Evolutionary conservation across 805 yeast genomes (phyloP).

Genomic region (Cyberlindnera xylosilytica): DNA sequence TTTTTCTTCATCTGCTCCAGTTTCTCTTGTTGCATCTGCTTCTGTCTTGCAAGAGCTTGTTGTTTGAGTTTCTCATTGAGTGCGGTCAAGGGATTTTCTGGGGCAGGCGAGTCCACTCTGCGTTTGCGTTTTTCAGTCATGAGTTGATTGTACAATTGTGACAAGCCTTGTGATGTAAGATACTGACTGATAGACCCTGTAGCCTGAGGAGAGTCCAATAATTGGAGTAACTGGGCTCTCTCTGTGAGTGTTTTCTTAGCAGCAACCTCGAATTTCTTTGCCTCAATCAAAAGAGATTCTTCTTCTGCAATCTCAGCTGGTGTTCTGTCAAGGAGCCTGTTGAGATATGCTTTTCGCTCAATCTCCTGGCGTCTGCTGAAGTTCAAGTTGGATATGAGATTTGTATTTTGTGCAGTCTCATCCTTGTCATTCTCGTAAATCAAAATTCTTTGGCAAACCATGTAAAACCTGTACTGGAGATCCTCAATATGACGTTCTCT

Average conservation of each 20-base stretch:
- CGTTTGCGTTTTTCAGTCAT: slow-evolving; percentile 64
- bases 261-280: slow-evolving; percentile 85
- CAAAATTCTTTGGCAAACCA: slow-evolving; percentile 56
- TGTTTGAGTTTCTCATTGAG: slow-evolving; percentile 34
- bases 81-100: slow-evolving; percentile 43
- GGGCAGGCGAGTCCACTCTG: slow-evolving; percentile 37
- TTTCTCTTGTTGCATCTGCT: slow-evolving; percentile 25
- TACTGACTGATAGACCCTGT: slow-evolving; percentile 74
- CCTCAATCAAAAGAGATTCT: slow-evolving; percentile 89
- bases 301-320: slow-evolving; percentile 99
- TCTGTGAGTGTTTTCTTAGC: slow-evolving; percentile 87
- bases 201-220: slow-evolving; percentile 83
- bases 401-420: slow-evolving; percentile 42
- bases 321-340: slow-evolving; percentile 71
- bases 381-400: slow-evolving; percentile 59
- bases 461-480: slow-evolving; percentile 76
- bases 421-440: slow-evolving; percentile 38
- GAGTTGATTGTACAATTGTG: slow-evolving; percentile 78
- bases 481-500: slow-evolving; percentile 63
- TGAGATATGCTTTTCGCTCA: slow-evolving; percentile 78
- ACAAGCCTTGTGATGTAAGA: slow-evolving; percentile 81
- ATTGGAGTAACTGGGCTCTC: slow-evolving; percentile 69
- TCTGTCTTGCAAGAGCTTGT: slow-evolving; percentile 26
- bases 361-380: slow-evolving; percentile 70
- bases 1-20: slow-evolving; percentile 22